Base-by-base conservation (phyloP, 257 asterid genomes). In the Gentiana dahurica region DNA sequence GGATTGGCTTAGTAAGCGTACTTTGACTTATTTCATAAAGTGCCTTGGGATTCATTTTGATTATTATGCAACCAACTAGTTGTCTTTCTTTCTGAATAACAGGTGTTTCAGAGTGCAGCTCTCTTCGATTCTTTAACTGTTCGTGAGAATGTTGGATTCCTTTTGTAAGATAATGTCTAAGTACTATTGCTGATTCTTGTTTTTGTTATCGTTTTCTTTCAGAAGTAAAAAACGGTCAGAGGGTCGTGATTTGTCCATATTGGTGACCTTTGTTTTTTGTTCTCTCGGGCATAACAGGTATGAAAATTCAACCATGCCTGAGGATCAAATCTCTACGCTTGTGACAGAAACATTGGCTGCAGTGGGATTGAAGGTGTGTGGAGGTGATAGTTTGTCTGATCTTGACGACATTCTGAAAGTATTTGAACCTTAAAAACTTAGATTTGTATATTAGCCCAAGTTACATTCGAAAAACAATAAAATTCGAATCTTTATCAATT, bases 91-190 rank as follows among this genome's bases (percentile, higher is more conserved):
- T 56, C 45, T 49, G 49, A 61, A 57, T 70, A 33, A 79, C 92
- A 91, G 98, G 95, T 92, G 58, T 92, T 92, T 66, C 99, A 92
- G 74, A 92, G 99, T 75, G 95, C 97, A 36, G 99, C 99, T 3
- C 97, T 92, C 67, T 88, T 92, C 66, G 97, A 92, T 83, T 92
- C 99, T 12, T 77, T 85, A 68, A 85, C 95, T 34, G 99, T 92
- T 79, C 90, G 94, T 51, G 95, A 92, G 73, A 92, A 92, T 75
- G 95, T 92, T 71, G 99, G 99, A 58, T 92, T 92, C 71, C 75
- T 88, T 64, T 68, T 92, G 99, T 92, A 85, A 83, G 98, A 67
- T 72, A 43, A 72, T 59, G 37, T 52, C 41, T 57, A 61, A 57
- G 39, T 61, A 54, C 50, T 62, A 52, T 66, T 34, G 43, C 15